A percentile compares a stretch with the other conserved stretches of the same genome.
Conservation (phyloP, 2,329 filamentous ascomycete species). For the Plenodomus lindquistii region DNA sequence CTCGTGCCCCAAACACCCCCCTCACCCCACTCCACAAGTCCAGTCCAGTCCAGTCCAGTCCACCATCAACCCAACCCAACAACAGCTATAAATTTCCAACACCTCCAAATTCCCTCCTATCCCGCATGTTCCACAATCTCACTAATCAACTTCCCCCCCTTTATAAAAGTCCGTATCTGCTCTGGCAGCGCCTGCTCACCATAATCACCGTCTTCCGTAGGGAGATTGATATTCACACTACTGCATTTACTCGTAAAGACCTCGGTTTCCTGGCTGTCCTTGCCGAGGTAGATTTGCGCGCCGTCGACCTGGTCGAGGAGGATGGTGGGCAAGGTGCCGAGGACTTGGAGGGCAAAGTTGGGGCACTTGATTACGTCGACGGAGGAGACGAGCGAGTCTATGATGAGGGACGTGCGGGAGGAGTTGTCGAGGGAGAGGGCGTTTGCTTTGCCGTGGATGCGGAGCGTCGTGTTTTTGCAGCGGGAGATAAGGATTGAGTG, state of each 20-base stretch:
- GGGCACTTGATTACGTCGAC: conserved; percentile 94
- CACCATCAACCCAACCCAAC: not conserved
- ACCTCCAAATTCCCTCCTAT: conserved; percentile 45
- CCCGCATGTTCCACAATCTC: conserved; percentile 97
- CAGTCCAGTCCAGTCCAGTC: no score
- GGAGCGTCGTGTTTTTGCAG: conserved; percentile 88
- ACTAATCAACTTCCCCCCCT: conserved; percentile 76
- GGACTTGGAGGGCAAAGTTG: conserved; percentile 92
- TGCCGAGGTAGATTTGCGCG: conserved; percentile 82
- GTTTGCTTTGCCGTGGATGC: conserved; percentile 91
- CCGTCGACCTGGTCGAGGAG: conserved; percentile 93
- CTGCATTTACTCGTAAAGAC: conserved; percentile 88
- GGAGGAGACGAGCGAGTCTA: conserved; percentile 87
- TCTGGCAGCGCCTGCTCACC: conserved; percentile 85
- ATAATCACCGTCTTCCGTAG: conserved; percentile 71
- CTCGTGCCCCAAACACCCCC: no score
- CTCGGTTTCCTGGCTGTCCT: conserved; percentile 76
- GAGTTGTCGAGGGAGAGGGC: conserved; percentile 96
- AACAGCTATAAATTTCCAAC: not conserved
- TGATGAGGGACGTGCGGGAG: conserved; percentile 77
- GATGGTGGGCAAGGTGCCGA: conserved; percentile 83
- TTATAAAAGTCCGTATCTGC: conserved; percentile 82
- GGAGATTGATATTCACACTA: conserved; percentile 84
- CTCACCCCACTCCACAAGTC: no score
- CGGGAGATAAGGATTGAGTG: conserved; percentile 92